A percentile compares a stretch with the other conserved stretches of the same genome.
Conservation (phyloP, 2,329 filamentous ascomycete genomes). For the Penicillium sp. region DNA sequence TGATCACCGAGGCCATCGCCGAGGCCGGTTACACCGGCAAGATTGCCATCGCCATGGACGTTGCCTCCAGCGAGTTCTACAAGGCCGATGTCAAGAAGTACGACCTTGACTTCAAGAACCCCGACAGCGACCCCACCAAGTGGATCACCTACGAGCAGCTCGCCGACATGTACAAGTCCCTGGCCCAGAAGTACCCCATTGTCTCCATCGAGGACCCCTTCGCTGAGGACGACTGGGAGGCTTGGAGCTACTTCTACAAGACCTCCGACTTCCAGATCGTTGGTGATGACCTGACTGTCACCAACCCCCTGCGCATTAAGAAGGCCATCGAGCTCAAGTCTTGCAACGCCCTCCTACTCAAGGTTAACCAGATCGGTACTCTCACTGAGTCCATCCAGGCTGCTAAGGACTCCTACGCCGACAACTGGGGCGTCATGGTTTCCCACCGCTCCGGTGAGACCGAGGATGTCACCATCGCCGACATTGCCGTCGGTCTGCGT, state of each 20-base stretch:
- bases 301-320: constrained; percentile 98
- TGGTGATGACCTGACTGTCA: constrained; percentile 97
- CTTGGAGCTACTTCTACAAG: constrained; percentile 99
- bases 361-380: constrained; percentile 99
- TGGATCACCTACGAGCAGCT: constrained; percentile 99
- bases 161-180: constrained; percentile 80
- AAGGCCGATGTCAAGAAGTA: constrained; percentile 97
- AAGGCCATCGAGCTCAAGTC: constrained; percentile 99
- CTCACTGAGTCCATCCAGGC: constrained; percentile 98
- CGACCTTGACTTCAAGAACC: constrained; percentile 99
- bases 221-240: constrained; percentile 99
- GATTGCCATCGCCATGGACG: constrained; percentile 98
- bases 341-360: constrained; percentile 95
- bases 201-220: constrained; percentile 99
- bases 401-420: constrained; percentile 95
- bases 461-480: constrained; percentile 98
- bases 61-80: constrained; percentile 99
- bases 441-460: constrained; percentile 99
- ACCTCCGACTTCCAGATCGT: constrained; percentile 97
- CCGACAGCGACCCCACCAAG: constrained; percentile 89
- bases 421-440: constrained; percentile 98
- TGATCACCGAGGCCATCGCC: constrained; percentile 93
- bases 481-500: constrained; percentile 95
- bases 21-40: constrained; percentile 91
- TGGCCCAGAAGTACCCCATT: constrained; percentile 94